These are phyloP conservation scores for Harringtonia lauricola DNA, from an alignment of 2,329 filamentous ascomycete genomes.

Conservation along the genomic window DNA sequence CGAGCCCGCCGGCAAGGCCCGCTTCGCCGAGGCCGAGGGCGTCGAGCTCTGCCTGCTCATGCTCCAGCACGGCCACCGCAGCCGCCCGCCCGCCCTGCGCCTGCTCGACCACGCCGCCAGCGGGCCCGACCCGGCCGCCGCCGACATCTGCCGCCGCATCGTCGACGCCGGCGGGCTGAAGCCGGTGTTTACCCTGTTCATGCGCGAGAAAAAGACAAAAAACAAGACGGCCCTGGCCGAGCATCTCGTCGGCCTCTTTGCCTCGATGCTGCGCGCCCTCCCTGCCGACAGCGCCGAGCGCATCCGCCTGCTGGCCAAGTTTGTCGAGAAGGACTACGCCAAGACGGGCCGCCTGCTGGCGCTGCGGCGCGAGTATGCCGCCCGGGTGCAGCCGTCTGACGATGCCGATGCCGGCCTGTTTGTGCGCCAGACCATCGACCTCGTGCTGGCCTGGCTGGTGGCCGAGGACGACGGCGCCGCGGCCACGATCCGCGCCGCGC, in stretches of 20 bases:
- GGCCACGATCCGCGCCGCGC: constrained; percentile 47
- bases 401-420: constrained; percentile 69
- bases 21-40: constrained; percentile 83
- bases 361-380: constrained; percentile 60
- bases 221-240: constrained; percentile 51
- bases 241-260: constrained; percentile 76
- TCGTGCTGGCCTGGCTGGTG: constrained; percentile 79
- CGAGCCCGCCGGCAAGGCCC: constrained; percentile 57
- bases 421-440: constrained; percentile 71
- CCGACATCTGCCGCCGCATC: constrained; percentile 59
- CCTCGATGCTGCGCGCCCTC: constrained; percentile 67
- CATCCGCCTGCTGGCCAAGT: constrained; percentile 83
- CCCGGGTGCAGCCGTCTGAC: constrained; percentile 44
- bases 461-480: constrained; percentile 77
- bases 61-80: constrained; percentile 71
- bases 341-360: constrained; percentile 66
- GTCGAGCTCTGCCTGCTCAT: constrained; percentile 87
- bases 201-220: constrained; percentile 38
- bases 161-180: constrained; percentile 81
- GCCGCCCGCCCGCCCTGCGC: constrained; percentile 57
- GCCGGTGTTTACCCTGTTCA: constrained; percentile 75
- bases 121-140: constrained; percentile 13
- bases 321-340: constrained; percentile 87
- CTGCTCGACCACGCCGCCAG: constrained; percentile 75
- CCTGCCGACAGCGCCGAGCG: constrained; percentile 67